Conservation (phyloP, 2,329 filamentous ascomycete genomes). For the Podosphaera xanthii region DNA sequence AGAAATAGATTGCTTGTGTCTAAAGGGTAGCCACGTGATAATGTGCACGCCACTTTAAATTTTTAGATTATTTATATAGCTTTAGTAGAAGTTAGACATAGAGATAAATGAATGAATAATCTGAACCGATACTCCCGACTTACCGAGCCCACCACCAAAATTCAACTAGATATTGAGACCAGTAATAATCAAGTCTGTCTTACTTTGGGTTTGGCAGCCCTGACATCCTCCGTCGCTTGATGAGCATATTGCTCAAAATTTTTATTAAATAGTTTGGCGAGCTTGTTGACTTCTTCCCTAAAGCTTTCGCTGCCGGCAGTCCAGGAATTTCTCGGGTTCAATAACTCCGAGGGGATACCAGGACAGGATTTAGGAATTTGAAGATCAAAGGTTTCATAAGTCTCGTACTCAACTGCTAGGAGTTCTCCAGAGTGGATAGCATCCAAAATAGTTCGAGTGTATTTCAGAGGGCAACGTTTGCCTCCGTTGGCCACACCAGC, state of each 20-base stretch:
- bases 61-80: too few species aligned
- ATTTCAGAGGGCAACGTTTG: conserved; percentile 94
- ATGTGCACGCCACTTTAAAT: too few species aligned
- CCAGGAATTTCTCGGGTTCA: conserved; percentile 91
- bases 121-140: too few species aligned
- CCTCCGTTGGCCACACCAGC: conserved; percentile 76
- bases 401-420: conserved; percentile 80
- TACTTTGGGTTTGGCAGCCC: conserved; percentile 34
- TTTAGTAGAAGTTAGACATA: too few species aligned
- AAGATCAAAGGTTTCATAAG: conserved; percentile 90
- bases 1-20: too few species aligned
- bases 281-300: conserved; percentile 69
- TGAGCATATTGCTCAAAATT: conserved; percentile 94
- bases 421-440: conserved; percentile 95
- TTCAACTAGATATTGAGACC: too few species aligned
- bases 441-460: conserved; percentile 94
- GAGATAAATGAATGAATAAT: too few species aligned
- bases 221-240: conserved; percentile 60
- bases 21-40: too few species aligned
- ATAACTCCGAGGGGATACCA: conserved; percentile 69
- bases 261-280: conserved; percentile 72
- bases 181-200: too few species aligned
- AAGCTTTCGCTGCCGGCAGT: conserved; percentile 63
- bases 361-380: conserved; percentile 82
- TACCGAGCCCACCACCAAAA: too few species aligned